Evolutionary conservation across 208 protist species (phyloP).

Genomic region (Leptomonas pyrrhocoris): DNA sequence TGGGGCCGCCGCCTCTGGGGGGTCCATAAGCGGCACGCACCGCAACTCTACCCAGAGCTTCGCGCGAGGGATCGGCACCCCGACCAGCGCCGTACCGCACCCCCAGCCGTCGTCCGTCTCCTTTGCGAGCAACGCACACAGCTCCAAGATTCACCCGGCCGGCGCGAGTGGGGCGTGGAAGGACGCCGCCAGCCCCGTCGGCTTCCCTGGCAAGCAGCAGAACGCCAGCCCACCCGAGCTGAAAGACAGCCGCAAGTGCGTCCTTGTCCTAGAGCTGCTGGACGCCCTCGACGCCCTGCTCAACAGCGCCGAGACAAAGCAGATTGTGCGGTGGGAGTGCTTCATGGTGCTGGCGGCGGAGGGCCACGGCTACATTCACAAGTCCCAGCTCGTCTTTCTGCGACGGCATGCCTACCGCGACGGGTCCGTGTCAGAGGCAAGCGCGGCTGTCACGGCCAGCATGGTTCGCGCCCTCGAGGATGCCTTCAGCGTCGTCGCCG

Average conservation of each 20-base stretch:
- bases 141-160: background rate
- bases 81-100: background rate
- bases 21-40: background rate
- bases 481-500: conserved; percentile 50
- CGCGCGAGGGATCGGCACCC: background rate
- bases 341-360: conserved; percentile 58
- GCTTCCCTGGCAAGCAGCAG: background rate
- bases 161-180: conserved; percentile 6
- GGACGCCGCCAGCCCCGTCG: background rate
- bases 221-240: background rate
- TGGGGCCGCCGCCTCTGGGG: background rate
- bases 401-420: conserved; percentile 32
- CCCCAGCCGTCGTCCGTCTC: conserved; percentile 2
- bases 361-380: conserved; percentile 81
- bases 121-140: conserved; percentile 10
- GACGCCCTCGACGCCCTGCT: conserved; percentile 66
- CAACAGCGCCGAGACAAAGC: conserved; percentile 53
- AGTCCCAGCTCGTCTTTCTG: conserved; percentile 43
- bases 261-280: conserved; percentile 54
- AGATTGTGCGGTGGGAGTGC: conserved; percentile 70
- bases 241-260: conserved; percentile 23
- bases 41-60: background rate
- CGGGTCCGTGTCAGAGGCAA: conserved; percentile 24
- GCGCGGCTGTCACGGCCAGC: conserved; percentile 49
- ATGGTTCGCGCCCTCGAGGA: conserved; percentile 77